Base-by-base conservation (phyloP, 2,329 filamentous ascomycete species). In the Conoideocrella luteorostrata region DNA sequence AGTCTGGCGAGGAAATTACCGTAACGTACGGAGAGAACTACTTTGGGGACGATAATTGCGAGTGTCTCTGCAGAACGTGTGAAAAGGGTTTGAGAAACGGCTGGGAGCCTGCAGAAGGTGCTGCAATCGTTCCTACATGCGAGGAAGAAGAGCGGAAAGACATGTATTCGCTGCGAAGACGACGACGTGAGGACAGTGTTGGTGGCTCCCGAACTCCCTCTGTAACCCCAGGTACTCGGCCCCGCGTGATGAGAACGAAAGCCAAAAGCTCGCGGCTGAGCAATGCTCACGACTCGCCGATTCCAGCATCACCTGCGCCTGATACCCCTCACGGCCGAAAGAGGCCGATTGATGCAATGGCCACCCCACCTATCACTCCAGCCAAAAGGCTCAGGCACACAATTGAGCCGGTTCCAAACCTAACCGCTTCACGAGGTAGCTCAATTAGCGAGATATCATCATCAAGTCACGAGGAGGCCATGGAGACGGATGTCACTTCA, bases 1-100 rank as follows among this genome's bases (percentile, higher is more conserved):
- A 84, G 10, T 71, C 85, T 1, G 93, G 90, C 4, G 90, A 98
- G 48, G 93, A 98, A 63, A 95, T 98, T 47, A 98, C 93, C 0
- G 93, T 98, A 0, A 91, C 85, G 0, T 98, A 98, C 57, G 89
- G 91, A 20, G 89, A 95, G 15, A 89, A 88, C 59, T 98, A 98
- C 62, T 98, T 98, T 67, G 93, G 93, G 3, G 83, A 88, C 35
- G 81, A 90, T 60, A 98, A 98, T 54, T 90, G 89, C 63, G 93
- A 98, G 60, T 98, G 93, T 60, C 70, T 98, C 2, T 98, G 93
- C 62, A 76, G 77, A 53, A 93, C 86, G 0, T 98, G 93, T 62
- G 93, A 98, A 65, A 72, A 75, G 18, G 69, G 73, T 3, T 68
- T 78, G 45, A 74, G 76, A 42, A 97, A 96, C 60, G 93, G 93